A percentile compares a stretch with the other conserved stretches of the same genome.
These are phyloP conservation scores for Agrocybe pediades DNA, from an alignment of 768 basidiomycete genomes.

Conservation along the genomic window DNA sequence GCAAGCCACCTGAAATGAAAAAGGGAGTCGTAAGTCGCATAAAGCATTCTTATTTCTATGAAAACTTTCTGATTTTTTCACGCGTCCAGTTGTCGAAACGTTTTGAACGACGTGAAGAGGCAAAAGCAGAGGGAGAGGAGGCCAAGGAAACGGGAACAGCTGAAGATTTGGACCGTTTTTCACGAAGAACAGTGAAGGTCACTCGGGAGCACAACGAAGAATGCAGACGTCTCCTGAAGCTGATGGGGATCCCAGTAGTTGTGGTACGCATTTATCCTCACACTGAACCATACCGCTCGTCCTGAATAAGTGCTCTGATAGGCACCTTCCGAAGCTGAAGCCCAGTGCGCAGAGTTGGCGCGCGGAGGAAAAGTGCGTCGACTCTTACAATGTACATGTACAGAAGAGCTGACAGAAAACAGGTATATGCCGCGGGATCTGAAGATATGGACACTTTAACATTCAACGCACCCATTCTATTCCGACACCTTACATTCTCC, in stretches of 20 bases:
- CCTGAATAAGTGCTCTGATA: slow-evolving; percentile 27
- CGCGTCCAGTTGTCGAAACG: slow-evolving; percentile 85
- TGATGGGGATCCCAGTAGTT: slow-evolving; percentile 98
- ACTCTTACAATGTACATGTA: not conserved
- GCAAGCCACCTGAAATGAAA: slow-evolving; percentile 97
- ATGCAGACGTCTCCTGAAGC: slow-evolving; percentile 77
- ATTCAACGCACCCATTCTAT: slow-evolving; percentile 88
- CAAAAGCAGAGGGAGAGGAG: slow-evolving; percentile 93
- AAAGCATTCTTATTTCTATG: not conserved
- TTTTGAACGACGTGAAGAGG: slow-evolving; percentile 88
- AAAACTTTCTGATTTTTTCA: slow-evolving; percentile 9
- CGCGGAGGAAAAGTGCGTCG: slow-evolving; percentile 80
- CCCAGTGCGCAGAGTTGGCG: slow-evolving; percentile 98
- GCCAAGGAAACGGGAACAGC: slow-evolving; percentile 95
- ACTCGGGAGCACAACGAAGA: slow-evolving; percentile 97
- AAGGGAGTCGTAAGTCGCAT: slow-evolving; percentile 82
- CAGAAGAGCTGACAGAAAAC: not conserved
- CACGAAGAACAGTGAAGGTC: slow-evolving; percentile 90
- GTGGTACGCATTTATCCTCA: slow-evolving; percentile 56
- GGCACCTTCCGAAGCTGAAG: slow-evolving; percentile 99
- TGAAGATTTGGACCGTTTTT: slow-evolving; percentile 90
- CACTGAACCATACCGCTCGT: not conserved
- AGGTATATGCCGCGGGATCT: slow-evolving; percentile 97
- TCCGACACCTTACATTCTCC: slow-evolving; percentile 95
- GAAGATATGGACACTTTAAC: slow-evolving; percentile 99